These are phyloP conservation scores for Cutaneotrichosporon arboriforme DNA, from an alignment of 1,284 basidiomycete species.

Conservation along the genomic window DNA sequence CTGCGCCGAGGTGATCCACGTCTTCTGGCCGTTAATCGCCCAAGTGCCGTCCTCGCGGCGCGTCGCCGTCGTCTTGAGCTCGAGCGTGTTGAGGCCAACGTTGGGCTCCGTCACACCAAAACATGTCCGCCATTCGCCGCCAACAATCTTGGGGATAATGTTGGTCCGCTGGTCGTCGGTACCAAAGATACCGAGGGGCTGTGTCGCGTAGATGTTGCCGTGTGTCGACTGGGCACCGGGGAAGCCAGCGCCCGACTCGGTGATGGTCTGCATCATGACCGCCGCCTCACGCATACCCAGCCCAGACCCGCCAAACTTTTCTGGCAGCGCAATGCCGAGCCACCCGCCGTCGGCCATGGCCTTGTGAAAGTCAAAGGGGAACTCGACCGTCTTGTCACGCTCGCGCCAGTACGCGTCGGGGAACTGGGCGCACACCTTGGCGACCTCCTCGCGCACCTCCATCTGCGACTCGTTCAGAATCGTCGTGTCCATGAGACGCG, in stretches of 20 bases:
- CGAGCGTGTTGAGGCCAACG: conserved; percentile 17
- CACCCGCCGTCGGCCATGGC: conserved; percentile 17
- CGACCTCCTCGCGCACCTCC: conserved; percentile 12
- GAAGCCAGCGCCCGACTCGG: conserved; percentile 17
- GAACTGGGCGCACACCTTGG: conserved; percentile 5
- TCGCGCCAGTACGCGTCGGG: conserved; percentile 19
- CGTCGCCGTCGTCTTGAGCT: conserved; percentile 17
- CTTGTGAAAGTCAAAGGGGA: conserved; percentile 20
- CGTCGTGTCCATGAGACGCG: conserved; percentile 16
- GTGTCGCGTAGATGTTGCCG: conserved; percentile 18
- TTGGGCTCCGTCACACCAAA: conserved; percentile 20
- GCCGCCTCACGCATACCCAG: conserved; percentile 14
- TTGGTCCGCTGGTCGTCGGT: conserved; percentile 14
- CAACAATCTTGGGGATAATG: conserved; percentile 17
- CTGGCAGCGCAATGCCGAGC: conserved; percentile 17
- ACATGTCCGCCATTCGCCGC: conserved; percentile 15
- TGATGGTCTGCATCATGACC: conserved; percentile 22
- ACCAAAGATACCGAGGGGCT: conserved; percentile 17
- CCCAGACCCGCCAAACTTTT: conserved; percentile 14
- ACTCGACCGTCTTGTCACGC: conserved; percentile 10
- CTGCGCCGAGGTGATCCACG: conserved; percentile 19
- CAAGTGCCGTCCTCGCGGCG: conserved; percentile 11
- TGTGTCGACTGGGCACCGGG: conserved; percentile 17
- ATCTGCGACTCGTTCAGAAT: conserved; percentile 18
- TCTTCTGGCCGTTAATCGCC: conserved; percentile 19